Conservation (phyloP, 2,329 filamentous ascomycete species). For the Colletotrichum navitas region DNA sequence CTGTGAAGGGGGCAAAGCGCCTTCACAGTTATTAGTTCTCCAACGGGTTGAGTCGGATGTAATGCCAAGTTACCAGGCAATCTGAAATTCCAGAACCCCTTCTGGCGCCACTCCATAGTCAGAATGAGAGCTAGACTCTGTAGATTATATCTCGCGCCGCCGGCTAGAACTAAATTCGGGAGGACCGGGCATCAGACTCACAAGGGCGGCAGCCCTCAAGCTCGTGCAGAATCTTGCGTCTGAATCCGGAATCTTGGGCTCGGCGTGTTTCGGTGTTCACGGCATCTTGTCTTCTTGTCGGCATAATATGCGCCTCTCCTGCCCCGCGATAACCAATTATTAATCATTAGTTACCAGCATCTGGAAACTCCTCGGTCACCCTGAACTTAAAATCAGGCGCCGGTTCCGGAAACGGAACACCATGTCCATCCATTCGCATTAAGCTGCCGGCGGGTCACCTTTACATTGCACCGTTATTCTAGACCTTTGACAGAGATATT, state of each 20-base stretch:
- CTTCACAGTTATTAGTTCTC: not conserved
- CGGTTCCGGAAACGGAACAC: not conserved
- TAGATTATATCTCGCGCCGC: not conserved
- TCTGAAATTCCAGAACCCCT: not conserved
- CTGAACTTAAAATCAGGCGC: not conserved
- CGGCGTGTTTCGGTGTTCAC: conserved; percentile 19
- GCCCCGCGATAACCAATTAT: conserved; percentile 8
- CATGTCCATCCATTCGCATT: not conserved
- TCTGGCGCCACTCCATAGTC: not conserved
- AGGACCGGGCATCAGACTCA: not conserved
- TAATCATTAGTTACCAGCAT: not conserved
- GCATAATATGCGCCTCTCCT: conserved; percentile 2
- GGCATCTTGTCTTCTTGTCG: not conserved
- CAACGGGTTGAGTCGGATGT: not conserved
- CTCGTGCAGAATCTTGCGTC: not conserved
- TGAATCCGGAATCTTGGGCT: not conserved
- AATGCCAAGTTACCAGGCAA: not conserved
- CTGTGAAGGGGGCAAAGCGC: not conserved
- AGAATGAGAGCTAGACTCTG: not conserved
- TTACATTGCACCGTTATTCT: conserved; percentile 15
- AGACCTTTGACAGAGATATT: not conserved
- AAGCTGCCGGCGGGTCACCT: too few relatives aligned
- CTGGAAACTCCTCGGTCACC: not conserved
- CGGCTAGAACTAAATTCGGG: not conserved
- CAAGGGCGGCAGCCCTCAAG: not conserved